These are phyloP conservation scores for Populus simonii DNA, from an alignment of 345 rosid species.

Conservation along the genomic window DNA sequence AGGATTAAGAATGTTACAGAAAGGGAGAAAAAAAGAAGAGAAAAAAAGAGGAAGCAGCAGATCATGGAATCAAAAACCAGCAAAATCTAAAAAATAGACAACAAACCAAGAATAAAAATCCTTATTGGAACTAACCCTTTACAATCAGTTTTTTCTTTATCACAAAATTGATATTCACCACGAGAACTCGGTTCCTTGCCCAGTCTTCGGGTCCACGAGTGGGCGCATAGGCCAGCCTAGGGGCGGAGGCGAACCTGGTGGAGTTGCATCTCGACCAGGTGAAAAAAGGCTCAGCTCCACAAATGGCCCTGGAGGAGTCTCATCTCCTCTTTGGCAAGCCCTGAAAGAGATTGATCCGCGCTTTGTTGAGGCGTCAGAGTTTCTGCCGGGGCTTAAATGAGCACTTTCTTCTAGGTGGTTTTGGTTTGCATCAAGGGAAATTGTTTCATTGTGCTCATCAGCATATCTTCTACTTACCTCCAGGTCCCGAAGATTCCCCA, in stretches of 20 bases:
- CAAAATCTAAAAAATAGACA: constrained; percentile 39
- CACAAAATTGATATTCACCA: constrained; percentile 73
- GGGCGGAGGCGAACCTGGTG: constrained; percentile 52
- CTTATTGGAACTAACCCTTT: constrained; percentile 65
- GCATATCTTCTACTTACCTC: constrained; percentile 52
- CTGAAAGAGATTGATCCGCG: constrained; percentile 68
- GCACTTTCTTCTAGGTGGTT: constrained; percentile 46
- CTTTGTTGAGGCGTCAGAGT: constrained; percentile 58
- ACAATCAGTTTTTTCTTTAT: constrained; percentile 58
- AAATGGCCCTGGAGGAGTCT: constrained; percentile 40
- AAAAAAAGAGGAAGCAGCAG: neutral
- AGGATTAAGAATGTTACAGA: constrained; percentile 25
- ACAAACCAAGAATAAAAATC: constrained; percentile 41
- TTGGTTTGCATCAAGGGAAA: constrained; percentile 58
- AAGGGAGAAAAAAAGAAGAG: neutral
- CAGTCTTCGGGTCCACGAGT: constrained; percentile 28
- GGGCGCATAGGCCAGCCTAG: constrained; percentile 62
- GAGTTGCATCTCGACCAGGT: constrained; percentile 45
- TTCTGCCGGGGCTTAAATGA: constrained; percentile 43
- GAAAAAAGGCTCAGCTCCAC: constrained; percentile 72
- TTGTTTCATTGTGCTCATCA: constrained; percentile 49
- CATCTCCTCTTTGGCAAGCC: constrained; percentile 42
- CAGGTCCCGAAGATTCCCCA: constrained; percentile 56
- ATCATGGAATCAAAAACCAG: constrained; percentile 37
- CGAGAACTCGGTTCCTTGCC: constrained; percentile 23